Evolutionary conservation across 441 rosid species (phyloP), one percentile per base, ranked within the genome.

Genomic region (Flueggea neowawraea): DNA sequence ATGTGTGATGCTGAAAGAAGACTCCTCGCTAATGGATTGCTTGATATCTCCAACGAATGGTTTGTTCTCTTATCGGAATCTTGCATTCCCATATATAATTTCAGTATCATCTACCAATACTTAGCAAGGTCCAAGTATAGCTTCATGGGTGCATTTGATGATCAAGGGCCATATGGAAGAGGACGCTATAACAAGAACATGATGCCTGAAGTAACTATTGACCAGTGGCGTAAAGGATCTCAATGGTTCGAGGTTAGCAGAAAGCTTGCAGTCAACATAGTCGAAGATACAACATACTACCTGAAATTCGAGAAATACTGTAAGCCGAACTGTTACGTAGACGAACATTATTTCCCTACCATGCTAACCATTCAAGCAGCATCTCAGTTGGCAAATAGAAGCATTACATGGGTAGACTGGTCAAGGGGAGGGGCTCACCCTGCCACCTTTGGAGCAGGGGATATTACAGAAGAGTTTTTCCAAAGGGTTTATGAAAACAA

Each of bases 401-500:
- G 93, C 82, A 13, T 87, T 54, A 91, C 99, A 0, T 91, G 95
- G 95, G 95, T 84, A 39, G 99, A 94, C 72, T 94, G 99, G 99
- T 90, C 99, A 0, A 79, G 99, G 54, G 99, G 99, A 0, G 97
- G 99, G 0, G 69, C 96, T 52, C 99, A 91, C 75, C 99, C 99
- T 0, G 99, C 96, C 31, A 91, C 97, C 0, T 95, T 89, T 36
- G 97, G 96, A 58, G 41, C 81, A 62, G 70, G 78, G 0, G 97
- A 91, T 65, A 67, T 95, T 52, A 84, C 84, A 0, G 90, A 75
- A 62, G 84, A 74, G n/a, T 90, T 93, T 63, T 80, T 93, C 72
- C 63, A 13, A 63, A 79, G 59, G 69, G 51, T 93, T 14, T 59
- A 31, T 6, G 75, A 65, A 58, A 76, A 80, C 43, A 75, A 22